A percentile compares a stretch with the other conserved stretches of the same genome.
Conservation (phyloP, 2,329 filamentous ascomycete species). For the Exophiala viscosa region DNA sequence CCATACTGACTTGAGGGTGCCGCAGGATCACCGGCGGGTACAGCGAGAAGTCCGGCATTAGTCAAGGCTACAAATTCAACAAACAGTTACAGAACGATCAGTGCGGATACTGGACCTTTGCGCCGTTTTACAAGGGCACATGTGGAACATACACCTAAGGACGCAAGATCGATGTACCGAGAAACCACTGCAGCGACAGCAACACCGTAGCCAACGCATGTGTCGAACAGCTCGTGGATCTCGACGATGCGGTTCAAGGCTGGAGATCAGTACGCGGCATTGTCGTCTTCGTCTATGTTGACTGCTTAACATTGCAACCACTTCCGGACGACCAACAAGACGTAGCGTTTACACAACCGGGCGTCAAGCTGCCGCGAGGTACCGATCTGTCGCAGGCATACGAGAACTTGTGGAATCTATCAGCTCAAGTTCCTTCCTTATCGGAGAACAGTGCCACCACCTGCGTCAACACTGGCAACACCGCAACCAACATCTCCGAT, state of each 20-base stretch:
- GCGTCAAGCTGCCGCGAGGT: slow-evolving; percentile 6
- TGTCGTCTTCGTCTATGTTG: slow-evolving; percentile 8
- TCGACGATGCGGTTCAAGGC: slow-evolving; percentile 65
- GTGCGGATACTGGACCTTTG: slow-evolving; percentile 15
- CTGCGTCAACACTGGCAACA: background rate
- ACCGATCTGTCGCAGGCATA: background rate
- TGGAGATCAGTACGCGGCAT: slow-evolving; percentile 2
- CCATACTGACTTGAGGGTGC: background rate
- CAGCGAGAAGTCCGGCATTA: slow-evolving; percentile 6
- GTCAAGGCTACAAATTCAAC: slow-evolving; percentile 6
- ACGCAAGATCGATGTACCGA: background rate
- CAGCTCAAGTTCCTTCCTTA: background rate
- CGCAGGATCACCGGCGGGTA: slow-evolving; percentile 5
- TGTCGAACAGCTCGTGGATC: slow-evolving; percentile 60
- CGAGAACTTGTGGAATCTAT: slow-evolving; percentile 6
- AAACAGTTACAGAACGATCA: slow-evolving; percentile 4
- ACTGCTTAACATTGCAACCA: slow-evolving; percentile 7
- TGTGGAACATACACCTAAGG: slow-evolving; percentile 12
- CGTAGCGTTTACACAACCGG: background rate
- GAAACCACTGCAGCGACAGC: background rate
- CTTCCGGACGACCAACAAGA: slow-evolving; percentile 5
- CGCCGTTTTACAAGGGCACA: background rate
- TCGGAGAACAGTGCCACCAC: background rate
- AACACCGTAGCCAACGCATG: slow-evolving; percentile 3
- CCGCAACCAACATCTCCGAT: background rate